Conservation (phyloP, 2,329 filamentous ascomycete genomes). For the Botrytis aclada region DNA sequence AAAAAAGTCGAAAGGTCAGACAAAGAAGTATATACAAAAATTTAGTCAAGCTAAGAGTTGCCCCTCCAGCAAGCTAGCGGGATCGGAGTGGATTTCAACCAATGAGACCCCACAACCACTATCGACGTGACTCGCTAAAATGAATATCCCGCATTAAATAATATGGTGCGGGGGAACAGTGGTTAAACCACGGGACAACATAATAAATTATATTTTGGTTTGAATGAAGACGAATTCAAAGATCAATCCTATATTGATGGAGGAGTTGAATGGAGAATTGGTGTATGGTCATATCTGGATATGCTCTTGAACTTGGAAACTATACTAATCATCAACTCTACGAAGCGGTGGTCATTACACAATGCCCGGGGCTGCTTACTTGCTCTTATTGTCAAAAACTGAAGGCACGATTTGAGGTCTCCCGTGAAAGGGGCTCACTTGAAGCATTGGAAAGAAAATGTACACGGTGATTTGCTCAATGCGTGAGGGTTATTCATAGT, state of each 20-base stretch:
- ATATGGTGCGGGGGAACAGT: constrained; percentile 1
- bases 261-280: background rate
- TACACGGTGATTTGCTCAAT: background rate
- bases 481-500: background rate
- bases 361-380: background rate
- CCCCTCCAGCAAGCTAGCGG: constrained; percentile 4
- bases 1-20: constrained; percentile 6
- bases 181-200: constrained; percentile 5
- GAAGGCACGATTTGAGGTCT: background rate
- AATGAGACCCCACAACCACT: background rate
- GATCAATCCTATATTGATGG: background rate
- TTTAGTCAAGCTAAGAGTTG: constrained; percentile 14
- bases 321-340: background rate
- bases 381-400: background rate
- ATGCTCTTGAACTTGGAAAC: background rate
- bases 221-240: background rate
- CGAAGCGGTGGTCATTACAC: background rate
- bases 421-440: background rate
- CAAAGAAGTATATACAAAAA: constrained; percentile 13
- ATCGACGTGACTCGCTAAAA: background rate
- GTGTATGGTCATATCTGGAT: background rate
- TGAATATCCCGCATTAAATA: constrained; percentile 9
- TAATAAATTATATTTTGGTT: background rate
- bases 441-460: background rate
- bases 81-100: background rate